These are phyloP conservation scores for Sorghum bicolor DNA, from an alignment of 176 grass and related monocot genomes.

Conservation along the genomic window DNA sequence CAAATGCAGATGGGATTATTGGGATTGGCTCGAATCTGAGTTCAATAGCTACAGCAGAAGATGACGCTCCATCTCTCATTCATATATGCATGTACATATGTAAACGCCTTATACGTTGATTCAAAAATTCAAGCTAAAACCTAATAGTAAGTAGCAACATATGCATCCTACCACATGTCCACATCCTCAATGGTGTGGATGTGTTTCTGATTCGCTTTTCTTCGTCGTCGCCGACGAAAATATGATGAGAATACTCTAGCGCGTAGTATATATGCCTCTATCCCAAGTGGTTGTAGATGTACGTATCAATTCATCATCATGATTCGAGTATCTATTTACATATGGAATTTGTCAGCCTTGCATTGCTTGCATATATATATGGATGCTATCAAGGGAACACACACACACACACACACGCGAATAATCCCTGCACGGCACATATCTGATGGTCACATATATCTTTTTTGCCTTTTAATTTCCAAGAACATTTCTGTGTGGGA, in stretches of 20 bases:
- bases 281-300: no score
- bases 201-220: no score
- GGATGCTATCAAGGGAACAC: not conserved
- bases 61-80: not conserved
- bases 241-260: no score
- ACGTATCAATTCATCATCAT: not conserved
- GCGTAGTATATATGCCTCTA: no score
- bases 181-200: no score
- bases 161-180: no score
- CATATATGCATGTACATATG: not conserved
- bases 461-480: not conserved
- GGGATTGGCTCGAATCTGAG: conserved; percentile 38
- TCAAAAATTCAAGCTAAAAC: no score
- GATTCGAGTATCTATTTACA: not conserved
- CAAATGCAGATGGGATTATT: conserved; percentile 31
- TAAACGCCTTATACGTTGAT: no score
- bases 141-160: no score
- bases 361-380: not conserved
- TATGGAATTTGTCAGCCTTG: not conserved
- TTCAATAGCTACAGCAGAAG: conserved; percentile 11
- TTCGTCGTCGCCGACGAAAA: no score
- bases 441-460: not conserved
- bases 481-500: not conserved
- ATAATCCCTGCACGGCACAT: not conserved
- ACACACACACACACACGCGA: no score